These are phyloP conservation scores for Kokia cookei DNA, from an alignment of 441 rosid species.

Conservation along the genomic window DNA sequence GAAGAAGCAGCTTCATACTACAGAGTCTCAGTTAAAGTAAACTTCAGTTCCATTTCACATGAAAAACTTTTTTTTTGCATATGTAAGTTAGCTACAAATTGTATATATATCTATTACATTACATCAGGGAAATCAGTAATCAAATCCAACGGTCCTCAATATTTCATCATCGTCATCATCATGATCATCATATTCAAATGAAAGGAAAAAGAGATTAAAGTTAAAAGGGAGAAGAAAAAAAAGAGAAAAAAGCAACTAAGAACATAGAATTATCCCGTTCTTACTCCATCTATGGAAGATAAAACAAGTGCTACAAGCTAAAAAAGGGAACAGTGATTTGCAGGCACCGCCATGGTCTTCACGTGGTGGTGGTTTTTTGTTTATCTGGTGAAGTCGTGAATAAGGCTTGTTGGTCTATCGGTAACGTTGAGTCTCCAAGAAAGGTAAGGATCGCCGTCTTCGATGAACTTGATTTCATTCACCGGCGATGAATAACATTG, in stretches of 20 bases:
- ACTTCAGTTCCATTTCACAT: constrained; percentile 6
- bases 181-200: not conserved
- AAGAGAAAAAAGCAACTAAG: constrained; percentile 7
- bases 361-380: not conserved
- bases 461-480: constrained; percentile 64
- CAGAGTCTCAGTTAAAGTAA: constrained; percentile 10
- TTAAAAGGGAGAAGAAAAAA: constrained; percentile 3
- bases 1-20: not conserved
- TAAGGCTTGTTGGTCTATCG: constrained; percentile 72
- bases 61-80: not conserved
- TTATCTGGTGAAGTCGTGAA: constrained; percentile 78
- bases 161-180: not conserved
- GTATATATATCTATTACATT: not conserved
- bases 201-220: constrained; percentile 16
- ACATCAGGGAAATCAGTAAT: not conserved
- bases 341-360: constrained; percentile 12
- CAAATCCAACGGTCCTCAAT: constrained; percentile 1
- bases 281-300: constrained; percentile 28
- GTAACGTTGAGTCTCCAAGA: constrained; percentile 92
- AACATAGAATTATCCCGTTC: constrained; percentile 32
- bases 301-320: constrained; percentile 1
- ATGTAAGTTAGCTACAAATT: not conserved
- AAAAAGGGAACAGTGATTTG: constrained; percentile 17
- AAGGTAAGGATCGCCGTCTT: constrained; percentile 62
- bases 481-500: constrained; percentile 53